Percentiles rank a stretch among this genome's conserved stretches.
phyloP scores from a whole-genome alignment of 768 basidiomycete species.

The Podaxis sp. region DNA sequence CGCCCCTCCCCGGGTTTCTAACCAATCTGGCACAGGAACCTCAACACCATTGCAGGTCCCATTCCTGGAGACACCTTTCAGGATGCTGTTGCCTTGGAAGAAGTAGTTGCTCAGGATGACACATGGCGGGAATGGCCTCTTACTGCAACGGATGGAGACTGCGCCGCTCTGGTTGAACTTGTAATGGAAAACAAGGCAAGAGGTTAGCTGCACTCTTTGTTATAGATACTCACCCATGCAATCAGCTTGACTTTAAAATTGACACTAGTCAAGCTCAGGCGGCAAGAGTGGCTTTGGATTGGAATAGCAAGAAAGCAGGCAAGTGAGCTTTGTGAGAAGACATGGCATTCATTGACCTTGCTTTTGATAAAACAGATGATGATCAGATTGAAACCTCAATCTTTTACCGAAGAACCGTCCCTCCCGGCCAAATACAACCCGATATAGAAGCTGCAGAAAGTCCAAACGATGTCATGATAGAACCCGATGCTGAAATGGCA shows the following conservation, averaged over 20 bases:
- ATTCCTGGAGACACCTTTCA: slow-evolving; percentile 64
- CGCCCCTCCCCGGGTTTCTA: not conserved
- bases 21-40: slow-evolving; percentile 45
- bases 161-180: slow-evolving; percentile 73
- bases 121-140: slow-evolving; percentile 79
- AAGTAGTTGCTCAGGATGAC: slow-evolving; percentile 47
- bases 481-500: slow-evolving; percentile 7
- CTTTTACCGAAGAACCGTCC: slow-evolving; percentile 28
- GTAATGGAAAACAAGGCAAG: slow-evolving; percentile 77
- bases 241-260: slow-evolving; percentile 68
- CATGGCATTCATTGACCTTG: not conserved
- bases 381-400: slow-evolving; percentile 79
- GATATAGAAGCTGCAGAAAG: not conserved
- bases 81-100: slow-evolving; percentile 61
- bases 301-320: slow-evolving; percentile 92
- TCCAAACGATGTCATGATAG: not conserved
- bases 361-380: slow-evolving; percentile 53
- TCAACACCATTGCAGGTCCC: slow-evolving; percentile 62
- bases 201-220: not conserved
- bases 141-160: slow-evolving; percentile 77
- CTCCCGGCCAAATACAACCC: slow-evolving; percentile 12
- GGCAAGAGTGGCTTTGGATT: slow-evolving; percentile 60
- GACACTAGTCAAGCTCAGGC: slow-evolving; percentile 61
- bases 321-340: slow-evolving; percentile 16
- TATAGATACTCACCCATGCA: not conserved